phyloP scores from a whole-genome alignment of 1,139 yeast genomes.

The Kluyveromyces sp. region DNA sequence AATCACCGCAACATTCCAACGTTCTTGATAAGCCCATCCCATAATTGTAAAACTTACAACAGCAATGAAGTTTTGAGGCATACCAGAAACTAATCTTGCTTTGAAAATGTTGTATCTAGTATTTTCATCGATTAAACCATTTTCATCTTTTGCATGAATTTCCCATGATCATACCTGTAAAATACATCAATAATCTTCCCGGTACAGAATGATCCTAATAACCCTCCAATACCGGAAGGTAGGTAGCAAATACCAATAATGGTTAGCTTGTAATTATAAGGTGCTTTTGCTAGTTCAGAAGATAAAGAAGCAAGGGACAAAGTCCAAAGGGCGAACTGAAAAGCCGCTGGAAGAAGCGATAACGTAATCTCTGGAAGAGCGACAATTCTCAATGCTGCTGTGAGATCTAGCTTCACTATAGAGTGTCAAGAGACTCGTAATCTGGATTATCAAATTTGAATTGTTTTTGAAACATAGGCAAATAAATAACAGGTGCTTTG shows the following conservation, averaged over 20 bases:
- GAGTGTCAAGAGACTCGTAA: conserved; percentile 27
- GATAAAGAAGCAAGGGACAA: conserved; percentile 59
- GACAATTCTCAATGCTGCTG: conserved; percentile 34
- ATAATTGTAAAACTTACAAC: conserved; percentile 40
- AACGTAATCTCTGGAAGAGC: conserved; percentile 33
- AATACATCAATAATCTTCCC: conserved; percentile 43
- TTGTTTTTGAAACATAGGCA: conserved; percentile 17
- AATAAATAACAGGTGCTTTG: conserved; percentile 38
- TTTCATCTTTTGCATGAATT: conserved; percentile 21
- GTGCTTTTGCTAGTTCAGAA: conserved; percentile 38
- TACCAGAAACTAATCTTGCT: conserved; percentile 38
- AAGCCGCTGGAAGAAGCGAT: conserved; percentile 47
- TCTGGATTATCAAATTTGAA: conserved; percentile 27
- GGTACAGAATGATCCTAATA: conserved; percentile 42
- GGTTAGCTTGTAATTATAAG: conserved; percentile 45
- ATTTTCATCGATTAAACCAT: conserved; percentile 18
- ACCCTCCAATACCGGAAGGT: conserved; percentile 51
- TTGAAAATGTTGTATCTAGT: conserved; percentile 38
- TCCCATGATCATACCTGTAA: conserved; percentile 29
- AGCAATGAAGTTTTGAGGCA: conserved; percentile 35
- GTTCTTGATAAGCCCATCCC: conserved; percentile 63
- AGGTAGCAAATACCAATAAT: conserved; percentile 59
- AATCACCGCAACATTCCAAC: conserved; percentile 45
- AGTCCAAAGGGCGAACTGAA: conserved; percentile 67
- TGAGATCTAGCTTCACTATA: conserved; percentile 36